phyloP scores from a whole-genome alignment of 257 asterid genomes.

The Nicotiana otophora region DNA sequence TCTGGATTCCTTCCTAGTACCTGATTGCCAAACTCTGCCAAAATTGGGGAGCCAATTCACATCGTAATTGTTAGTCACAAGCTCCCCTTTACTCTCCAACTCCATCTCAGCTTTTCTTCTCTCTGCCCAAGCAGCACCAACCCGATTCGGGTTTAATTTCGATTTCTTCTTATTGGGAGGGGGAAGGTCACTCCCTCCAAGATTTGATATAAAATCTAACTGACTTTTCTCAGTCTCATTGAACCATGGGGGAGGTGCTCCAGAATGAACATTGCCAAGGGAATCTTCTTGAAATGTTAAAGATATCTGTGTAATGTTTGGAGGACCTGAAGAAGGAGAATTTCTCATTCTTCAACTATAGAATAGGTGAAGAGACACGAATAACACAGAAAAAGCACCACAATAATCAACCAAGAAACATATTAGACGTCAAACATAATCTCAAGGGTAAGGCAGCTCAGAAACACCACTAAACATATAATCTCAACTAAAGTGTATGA shows the following conservation, averaged over 20 bases:
- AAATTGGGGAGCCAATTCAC: constrained; percentile 93
- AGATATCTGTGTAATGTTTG: constrained; percentile 36
- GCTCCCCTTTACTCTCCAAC: constrained; percentile 74
- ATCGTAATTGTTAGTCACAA: constrained; percentile 33
- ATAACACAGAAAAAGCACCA: background rate
- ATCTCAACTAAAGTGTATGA: background rate
- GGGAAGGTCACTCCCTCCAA: constrained; percentile 17
- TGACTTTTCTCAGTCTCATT: constrained; percentile 34
- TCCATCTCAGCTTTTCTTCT: constrained; percentile 82
- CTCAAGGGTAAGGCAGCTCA: background rate
- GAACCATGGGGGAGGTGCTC: constrained; percentile 95
- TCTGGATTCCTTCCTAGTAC: constrained; percentile 81
- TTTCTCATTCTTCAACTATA: background rate
- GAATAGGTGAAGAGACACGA: background rate
- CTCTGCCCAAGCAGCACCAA: constrained; percentile 99
- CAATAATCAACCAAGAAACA: background rate
- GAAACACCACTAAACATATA: background rate
- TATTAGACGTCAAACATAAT: background rate
- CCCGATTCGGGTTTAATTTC: constrained; percentile 80
- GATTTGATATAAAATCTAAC: constrained; percentile 22
- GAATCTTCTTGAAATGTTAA: constrained; percentile 30
- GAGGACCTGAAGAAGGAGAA: constrained; percentile 25
- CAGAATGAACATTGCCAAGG: constrained; percentile 76
- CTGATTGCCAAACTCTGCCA: constrained; percentile 96
- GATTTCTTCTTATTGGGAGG: constrained; percentile 31